A percentile compares a stretch with the other conserved stretches of the same genome.
These are phyloP conservation scores for Thalassiosira allenii DNA, from an alignment of 352 stramenopile genomes.

Conservation along the genomic window DNA sequence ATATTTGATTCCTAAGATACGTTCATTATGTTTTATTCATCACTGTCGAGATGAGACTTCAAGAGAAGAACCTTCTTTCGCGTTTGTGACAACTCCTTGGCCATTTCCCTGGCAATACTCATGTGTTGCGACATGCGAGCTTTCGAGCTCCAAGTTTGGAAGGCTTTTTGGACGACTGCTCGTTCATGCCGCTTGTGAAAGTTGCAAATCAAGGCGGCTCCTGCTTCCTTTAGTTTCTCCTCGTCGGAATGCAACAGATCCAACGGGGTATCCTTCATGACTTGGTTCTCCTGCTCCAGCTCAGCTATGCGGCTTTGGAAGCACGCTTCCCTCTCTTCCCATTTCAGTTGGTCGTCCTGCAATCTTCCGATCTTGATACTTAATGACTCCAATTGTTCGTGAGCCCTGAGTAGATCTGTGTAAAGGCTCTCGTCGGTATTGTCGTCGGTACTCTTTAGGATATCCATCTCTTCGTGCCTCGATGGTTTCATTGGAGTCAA, in stretches of 20 bases:
- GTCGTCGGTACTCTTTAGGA: constrained; percentile 11
- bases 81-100: constrained; percentile 55
- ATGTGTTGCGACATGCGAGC: constrained; percentile 46
- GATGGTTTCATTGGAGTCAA: constrained; percentile 53
- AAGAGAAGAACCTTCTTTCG: constrained; percentile 58
- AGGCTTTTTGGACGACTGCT: constrained; percentile 26
- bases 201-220: constrained; percentile 39
- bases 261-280: constrained; percentile 6
- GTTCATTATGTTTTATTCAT: no score
- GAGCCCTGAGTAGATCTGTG: constrained; percentile 53
- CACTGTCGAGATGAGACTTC: constrained; percentile 58
- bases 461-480: constrained; percentile 12
- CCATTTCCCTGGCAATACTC: constrained; percentile 56
- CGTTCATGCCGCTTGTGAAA: constrained; percentile 31
- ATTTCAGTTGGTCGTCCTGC: constrained; percentile 53
- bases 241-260: constrained; percentile 22
- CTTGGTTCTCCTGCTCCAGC: constrained; percentile 47
- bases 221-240: constrained; percentile 49
- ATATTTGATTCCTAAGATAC: no score
- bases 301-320: constrained; percentile 48
- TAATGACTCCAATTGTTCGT: constrained; percentile 53
- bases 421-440: constrained; percentile 38
- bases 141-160: constrained; percentile 54
- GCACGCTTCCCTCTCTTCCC: constrained; percentile 47
- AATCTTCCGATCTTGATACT: constrained; percentile 47